Percentiles rank a stretch among this genome's conserved stretches.
Conservation (phyloP, 805 yeast genomes). For the Metschnikowia borealis region DNA sequence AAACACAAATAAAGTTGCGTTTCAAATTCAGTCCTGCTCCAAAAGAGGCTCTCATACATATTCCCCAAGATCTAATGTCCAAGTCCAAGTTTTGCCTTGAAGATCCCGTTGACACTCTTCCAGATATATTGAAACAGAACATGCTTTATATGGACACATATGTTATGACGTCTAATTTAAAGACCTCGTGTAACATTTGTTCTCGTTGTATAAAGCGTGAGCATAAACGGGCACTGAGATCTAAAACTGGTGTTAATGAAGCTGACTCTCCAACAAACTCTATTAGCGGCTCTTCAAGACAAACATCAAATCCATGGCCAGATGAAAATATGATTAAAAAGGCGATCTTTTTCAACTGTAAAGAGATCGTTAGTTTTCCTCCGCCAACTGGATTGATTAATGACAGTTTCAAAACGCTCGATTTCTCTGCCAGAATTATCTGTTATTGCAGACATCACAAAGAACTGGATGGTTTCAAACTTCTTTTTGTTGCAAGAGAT, state of each 20-base stretch:
- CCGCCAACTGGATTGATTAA: constrained; percentile 46
- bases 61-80: constrained; percentile 84
- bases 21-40: constrained; percentile 74
- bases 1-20: constrained; percentile 84
- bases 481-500: constrained; percentile 66
- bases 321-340: constrained; percentile 68
- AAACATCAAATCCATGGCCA: constrained; percentile 70
- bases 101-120: constrained; percentile 44
- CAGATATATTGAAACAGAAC: constrained; percentile 42
- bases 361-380: constrained; percentile 76
- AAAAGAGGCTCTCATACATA: constrained; percentile 62
- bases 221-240: constrained; percentile 87
- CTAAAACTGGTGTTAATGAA: constrained; percentile 57
- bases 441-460: constrained; percentile 96
- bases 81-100: constrained; percentile 76
- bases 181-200: constrained; percentile 68
- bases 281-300: constrained; percentile 29
- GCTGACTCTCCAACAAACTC: constrained; percentile 12
- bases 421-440: constrained; percentile 69
- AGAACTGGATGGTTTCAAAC: constrained; percentile 79
- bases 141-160: constrained; percentile 71
- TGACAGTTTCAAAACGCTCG: constrained; percentile 37
- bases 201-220: constrained; percentile 87
- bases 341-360: constrained; percentile 87
- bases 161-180: constrained; percentile 58